Base-by-base conservation (phyloP, 441 rosid genomes). In the Capsella rubella region DNA sequence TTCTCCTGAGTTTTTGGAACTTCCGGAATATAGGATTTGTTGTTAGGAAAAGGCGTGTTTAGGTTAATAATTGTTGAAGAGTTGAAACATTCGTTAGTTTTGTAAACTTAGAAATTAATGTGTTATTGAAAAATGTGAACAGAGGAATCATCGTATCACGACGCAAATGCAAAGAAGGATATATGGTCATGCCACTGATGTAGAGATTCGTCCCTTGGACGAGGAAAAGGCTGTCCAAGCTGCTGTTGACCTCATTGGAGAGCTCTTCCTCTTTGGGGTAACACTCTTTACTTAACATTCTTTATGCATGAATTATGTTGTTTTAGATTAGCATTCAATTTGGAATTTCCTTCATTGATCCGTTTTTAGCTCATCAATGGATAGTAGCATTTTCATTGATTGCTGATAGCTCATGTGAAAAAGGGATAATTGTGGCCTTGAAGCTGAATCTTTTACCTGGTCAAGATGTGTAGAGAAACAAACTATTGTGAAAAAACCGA, bases 211-310 rank as follows among this genome's bases (percentile, higher is more conserved):
- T 47, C 99, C 97, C 65, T 71, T 93, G 84, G 78, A 93, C 54
- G 97, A 96, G 67, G 95, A 91, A 81, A 91, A 85, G 78, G 99
- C 99, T 71, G 89, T 93, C 52, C 97, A 96, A 84, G 96, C 90
- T 82, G 97, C 97, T 67, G 95, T 84, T 21, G 97, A 93, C 77
- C 94, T 95, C 64, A 87, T 91, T 18, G 98, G 98, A 14, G 98
- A 95, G 73, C 28, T 95, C 77, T 95, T 95, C 53, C 77, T 93
- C 72, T 95, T 95, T 75, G 76, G 90, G 84, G 98, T 95, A 90
- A 62, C 15, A 28, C 40, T 62, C 51, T 25, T 2, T 63, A 14
- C 49, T 74, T 13, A 10, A 8, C 40, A 29, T 71, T 28, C 21
- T 42, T 39, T 21, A 2, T 39, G 29, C 25, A 0, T 40, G 42